phyloP scores from a whole-genome alignment of 2,329 filamentous ascomycete genomes.

The Diplodia sapinea region DNA sequence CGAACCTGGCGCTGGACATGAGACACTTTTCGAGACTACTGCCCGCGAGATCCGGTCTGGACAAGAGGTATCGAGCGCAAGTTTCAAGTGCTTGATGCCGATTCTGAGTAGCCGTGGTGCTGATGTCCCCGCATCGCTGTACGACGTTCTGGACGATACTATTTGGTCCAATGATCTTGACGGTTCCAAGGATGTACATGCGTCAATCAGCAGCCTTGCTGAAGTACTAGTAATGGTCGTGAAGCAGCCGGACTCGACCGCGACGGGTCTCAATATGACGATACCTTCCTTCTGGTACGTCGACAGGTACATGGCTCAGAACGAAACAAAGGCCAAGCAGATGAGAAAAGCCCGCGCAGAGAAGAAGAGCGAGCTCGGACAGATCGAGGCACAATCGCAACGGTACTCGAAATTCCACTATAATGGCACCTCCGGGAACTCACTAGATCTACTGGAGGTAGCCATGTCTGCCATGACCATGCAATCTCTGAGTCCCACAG shows the following conservation, averaged over 20 bases:
- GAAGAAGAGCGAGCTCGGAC: constrained; percentile 51
- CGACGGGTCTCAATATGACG: constrained; percentile 52
- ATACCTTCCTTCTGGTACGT: constrained; percentile 62
- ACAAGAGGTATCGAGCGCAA: constrained; percentile 4
- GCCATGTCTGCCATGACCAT: constrained; percentile 45
- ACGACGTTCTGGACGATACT: constrained; percentile 59
- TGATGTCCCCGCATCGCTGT: constrained; percentile 52
- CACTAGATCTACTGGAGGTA: constrained; percentile 48
- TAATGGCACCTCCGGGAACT: constrained; percentile 42
- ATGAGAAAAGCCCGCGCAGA: constrained; percentile 38
- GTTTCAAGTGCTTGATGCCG: constrained; percentile 42
- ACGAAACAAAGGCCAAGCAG: constrained; percentile 22
- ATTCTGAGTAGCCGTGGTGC: constrained; percentile 36
- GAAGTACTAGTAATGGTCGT: constrained; percentile 61
- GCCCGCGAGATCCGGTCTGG: constrained; percentile 38
- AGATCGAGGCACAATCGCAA: constrained; percentile 39
- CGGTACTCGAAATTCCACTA: constrained; percentile 28
- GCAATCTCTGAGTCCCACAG: neutral
- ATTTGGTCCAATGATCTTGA: constrained; percentile 55
- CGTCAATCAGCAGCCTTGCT: constrained; percentile 47
- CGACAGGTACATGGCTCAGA: constrained; percentile 60
- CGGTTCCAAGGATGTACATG: constrained; percentile 41
- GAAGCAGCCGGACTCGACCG: constrained; percentile 43
- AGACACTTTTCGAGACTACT: constrained; percentile 54
- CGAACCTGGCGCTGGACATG: constrained; percentile 49